Evolutionary conservation across 768 basidiomycete species (phyloP).

Genomic region (Daedaleopsis nitida): DNA sequence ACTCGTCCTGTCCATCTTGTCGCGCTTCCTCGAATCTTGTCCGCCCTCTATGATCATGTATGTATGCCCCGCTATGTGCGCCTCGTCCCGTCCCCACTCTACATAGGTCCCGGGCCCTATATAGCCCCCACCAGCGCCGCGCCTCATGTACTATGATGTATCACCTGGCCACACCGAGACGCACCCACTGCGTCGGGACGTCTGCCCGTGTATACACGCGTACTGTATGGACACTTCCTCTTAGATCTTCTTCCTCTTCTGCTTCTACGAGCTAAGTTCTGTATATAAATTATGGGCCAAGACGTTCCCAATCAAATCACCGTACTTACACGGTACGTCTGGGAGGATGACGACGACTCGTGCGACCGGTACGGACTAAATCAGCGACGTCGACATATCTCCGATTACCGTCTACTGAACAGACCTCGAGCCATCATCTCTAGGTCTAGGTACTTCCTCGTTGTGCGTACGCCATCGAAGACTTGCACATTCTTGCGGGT

Average conservation of each 20-base stretch:
- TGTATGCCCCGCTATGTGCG: conserved; percentile 8
- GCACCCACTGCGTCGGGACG: background rate
- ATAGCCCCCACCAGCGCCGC: background rate
- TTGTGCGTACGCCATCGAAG: no score
- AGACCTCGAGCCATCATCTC: no score
- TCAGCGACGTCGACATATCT: no score
- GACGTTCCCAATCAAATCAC: background rate
- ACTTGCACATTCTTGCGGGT: no score
- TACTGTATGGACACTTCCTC: conserved; percentile 16
- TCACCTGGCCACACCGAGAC: background rate
- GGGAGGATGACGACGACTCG: no score
- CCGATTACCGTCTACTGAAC: no score
- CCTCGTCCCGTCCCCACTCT: background rate
- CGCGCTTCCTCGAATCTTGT: background rate
- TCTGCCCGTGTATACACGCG: conserved; percentile 13
- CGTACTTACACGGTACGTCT: conserved; percentile 4
- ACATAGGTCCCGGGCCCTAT: background rate
- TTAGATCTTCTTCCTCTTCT: conserved; percentile 6
- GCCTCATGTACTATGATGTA: conserved; percentile 2
- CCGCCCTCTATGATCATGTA: conserved; percentile 14
- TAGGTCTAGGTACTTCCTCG: no score
- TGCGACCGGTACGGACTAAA: no score
- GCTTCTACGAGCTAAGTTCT: background rate
- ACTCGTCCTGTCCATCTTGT: conserved; percentile 4
- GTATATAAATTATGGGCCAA: background rate